Evolutionary conservation across 805 yeast genomes (phyloP), one percentile per base, ranked within the genome.

Genomic region (Grigorovia humatica): DNA sequence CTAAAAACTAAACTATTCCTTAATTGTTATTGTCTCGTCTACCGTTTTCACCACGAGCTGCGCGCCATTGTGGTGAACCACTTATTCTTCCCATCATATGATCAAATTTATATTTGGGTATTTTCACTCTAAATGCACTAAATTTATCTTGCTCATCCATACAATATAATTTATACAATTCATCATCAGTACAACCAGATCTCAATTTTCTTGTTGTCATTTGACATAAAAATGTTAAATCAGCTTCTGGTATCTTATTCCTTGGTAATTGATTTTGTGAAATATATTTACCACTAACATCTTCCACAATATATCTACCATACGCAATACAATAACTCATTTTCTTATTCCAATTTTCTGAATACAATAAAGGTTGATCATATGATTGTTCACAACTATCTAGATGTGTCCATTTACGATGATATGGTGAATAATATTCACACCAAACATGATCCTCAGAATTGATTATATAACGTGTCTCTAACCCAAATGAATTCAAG

Each of bases 371-470:
- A 0, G 97, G 97, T 54, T 87, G 79, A 65, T 91, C 95, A 68
- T 75, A 88, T 0, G 90, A 82, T 47, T 80, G 83, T 59, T 90
- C 98, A 65, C 98, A 91, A 9, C 88, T 79, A 61, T 90, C 98
- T 17, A 86, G 70, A 66, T 91, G 98, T 18, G 90, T 74, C 97
- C 98, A 91, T 51, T 88, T 68, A 45, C 75, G 66, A 56, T 78
- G 71, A 19, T 69, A 60, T 0, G 59, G 65, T 1, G 95, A 85
- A 64, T 80, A 90, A 59, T 85, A 83, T 62, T 91, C 98, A 60
- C 95, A 85, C 98, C 98, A 91, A 1, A 88, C 97, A 65, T 91
- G 98, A 64, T 91, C 98, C 64, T 91, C 98, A 8, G 78, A 71
- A 65, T 88, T 89, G 95, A 95, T 87, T 1, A 90, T 70, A 61